A percentile compares a stretch with the other conserved stretches of the same genome.
These are phyloP conservation scores for Candida peoriensis DNA, from an alignment of 805 yeast genomes.

Conservation along the genomic window DNA sequence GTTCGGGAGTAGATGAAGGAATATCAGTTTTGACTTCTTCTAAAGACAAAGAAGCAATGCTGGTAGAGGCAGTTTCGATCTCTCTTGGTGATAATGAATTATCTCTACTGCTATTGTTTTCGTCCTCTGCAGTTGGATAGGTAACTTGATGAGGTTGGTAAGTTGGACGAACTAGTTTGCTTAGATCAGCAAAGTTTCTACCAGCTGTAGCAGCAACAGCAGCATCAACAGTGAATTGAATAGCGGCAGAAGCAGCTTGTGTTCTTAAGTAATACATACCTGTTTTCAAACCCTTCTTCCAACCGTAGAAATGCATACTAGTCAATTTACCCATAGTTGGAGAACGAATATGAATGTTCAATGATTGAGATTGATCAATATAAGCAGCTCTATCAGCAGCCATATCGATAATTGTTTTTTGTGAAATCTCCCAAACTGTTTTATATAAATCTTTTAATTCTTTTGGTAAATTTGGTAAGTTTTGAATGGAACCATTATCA, in stretches of 20 bases:
- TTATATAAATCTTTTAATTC: conserved; percentile 75
- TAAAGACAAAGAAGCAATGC: conserved; percentile 37
- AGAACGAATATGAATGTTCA: conserved; percentile 77
- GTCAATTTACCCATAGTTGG: conserved; percentile 98
- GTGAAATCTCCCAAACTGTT: conserved; percentile 96
- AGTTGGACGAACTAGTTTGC: conserved; percentile 33
- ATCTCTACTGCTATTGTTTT: conserved; percentile 15
- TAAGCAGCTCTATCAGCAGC: conserved; percentile 79
- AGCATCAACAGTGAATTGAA: conserved; percentile 79
- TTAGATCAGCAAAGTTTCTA: conserved; percentile 31
- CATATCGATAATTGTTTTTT: conserved; percentile 78
- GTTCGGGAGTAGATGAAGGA: conserved; percentile 25
- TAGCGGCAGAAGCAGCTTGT: conserved; percentile 94
- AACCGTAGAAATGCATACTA: conserved; percentile 97
- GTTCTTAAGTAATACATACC: conserved; percentile 98
- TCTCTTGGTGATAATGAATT: conserved; percentile 29
- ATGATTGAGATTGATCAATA: conserved; percentile 87
- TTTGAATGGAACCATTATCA: conserved; percentile 82
- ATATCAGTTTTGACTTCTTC: conserved; percentile 29
- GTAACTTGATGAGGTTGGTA: conserved; percentile 26
- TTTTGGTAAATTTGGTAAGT: conserved; percentile 66
- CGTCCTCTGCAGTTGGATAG: conserved; percentile 11
- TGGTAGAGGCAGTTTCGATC: conserved; percentile 29
- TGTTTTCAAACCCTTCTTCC: conserved; percentile 97
- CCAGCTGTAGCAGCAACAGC: conserved; percentile 97